Evolutionary conservation across 73 alveolate species (phyloP).

Genomic region (Tetrahymena elliotti): DNA sequence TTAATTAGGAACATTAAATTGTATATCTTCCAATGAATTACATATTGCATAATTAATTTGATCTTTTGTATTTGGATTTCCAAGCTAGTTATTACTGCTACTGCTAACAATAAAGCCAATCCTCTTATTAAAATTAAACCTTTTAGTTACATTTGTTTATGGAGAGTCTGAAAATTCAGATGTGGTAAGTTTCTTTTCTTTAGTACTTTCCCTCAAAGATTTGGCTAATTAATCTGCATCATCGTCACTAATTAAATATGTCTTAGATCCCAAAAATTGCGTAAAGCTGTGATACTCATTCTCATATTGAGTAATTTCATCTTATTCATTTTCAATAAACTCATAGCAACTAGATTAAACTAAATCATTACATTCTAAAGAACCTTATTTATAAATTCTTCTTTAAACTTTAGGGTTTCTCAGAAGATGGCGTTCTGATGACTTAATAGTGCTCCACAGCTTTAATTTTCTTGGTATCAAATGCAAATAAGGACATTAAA

Average conservation of each 20-base stretch:
- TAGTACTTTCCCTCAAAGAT: not conserved
- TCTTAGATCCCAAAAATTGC: not conserved
- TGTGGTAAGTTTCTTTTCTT: not conserved
- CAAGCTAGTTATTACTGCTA: not conserved
- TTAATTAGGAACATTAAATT: not conserved
- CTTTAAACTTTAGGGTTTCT: not conserved
- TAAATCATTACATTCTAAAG: not conserved
- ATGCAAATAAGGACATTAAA: not conserved
- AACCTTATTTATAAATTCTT: not conserved
- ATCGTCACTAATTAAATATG: not conserved
- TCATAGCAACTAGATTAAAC: not conserved
- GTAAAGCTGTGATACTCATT: not conserved
- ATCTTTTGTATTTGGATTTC: not conserved
- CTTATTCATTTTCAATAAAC: not conserved
- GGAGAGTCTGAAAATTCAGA: not conserved
- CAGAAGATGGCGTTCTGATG: not conserved
- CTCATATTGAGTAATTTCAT: not conserved
- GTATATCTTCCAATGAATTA: not conserved
- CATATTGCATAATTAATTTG: not conserved
- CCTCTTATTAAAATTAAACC: not conserved
- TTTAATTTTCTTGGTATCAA: not conserved
- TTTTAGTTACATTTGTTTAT: not conserved
- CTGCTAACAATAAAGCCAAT: not conserved
- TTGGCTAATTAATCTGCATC: not conserved
- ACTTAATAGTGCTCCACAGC: not conserved